These are phyloP conservation scores for Penicillium hordei DNA, from an alignment of 2,329 filamentous ascomycete genomes.

Conservation along the genomic window DNA sequence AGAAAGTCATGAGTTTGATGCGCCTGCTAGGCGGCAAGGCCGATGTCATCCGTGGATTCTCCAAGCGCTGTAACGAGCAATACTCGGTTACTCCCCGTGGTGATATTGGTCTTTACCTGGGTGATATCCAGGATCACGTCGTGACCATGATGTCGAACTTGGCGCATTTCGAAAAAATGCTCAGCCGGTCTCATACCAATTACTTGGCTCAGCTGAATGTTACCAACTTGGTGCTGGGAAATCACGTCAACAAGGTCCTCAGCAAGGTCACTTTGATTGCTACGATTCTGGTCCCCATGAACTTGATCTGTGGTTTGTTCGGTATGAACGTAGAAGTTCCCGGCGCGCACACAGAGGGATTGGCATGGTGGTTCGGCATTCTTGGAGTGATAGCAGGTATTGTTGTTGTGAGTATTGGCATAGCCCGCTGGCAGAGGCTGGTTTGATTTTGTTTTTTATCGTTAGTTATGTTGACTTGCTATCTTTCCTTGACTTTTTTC, in stretches of 20 bases:
- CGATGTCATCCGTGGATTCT: slow-evolving; percentile 96
- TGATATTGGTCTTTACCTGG: slow-evolving; percentile 94
- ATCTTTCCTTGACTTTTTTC: neutral
- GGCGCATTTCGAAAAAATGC: slow-evolving; percentile 95
- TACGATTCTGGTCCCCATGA: slow-evolving; percentile 93
- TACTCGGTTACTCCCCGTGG: slow-evolving; percentile 93
- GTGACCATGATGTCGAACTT: slow-evolving; percentile 99
- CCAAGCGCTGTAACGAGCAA: slow-evolving; percentile 97
- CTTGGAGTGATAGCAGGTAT: slow-evolving; percentile 47
- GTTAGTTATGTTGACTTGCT: neutral
- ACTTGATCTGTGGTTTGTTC: slow-evolving; percentile 71
- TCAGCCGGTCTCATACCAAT: slow-evolving; percentile 90
- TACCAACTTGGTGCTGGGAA: slow-evolving; percentile 85
- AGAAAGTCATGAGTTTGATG: slow-evolving; percentile 91
- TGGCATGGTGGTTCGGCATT: slow-evolving; percentile 53
- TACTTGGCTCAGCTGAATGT: slow-evolving; percentile 94
- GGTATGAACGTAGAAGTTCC: slow-evolving; percentile 54
- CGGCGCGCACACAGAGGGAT: slow-evolving; percentile 35
- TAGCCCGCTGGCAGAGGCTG: slow-evolving; percentile 45
- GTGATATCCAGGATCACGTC: slow-evolving; percentile 98
- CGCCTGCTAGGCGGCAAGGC: slow-evolving; percentile 93
- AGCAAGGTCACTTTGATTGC: slow-evolving; percentile 94
- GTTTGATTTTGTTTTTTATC: slow-evolving; percentile 29
- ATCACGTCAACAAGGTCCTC: slow-evolving; percentile 81
- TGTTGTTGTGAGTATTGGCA: slow-evolving; percentile 39